phyloP scores from a whole-genome alignment of 768 basidiomycete genomes.

The Kwoniella heveanensis region DNA sequence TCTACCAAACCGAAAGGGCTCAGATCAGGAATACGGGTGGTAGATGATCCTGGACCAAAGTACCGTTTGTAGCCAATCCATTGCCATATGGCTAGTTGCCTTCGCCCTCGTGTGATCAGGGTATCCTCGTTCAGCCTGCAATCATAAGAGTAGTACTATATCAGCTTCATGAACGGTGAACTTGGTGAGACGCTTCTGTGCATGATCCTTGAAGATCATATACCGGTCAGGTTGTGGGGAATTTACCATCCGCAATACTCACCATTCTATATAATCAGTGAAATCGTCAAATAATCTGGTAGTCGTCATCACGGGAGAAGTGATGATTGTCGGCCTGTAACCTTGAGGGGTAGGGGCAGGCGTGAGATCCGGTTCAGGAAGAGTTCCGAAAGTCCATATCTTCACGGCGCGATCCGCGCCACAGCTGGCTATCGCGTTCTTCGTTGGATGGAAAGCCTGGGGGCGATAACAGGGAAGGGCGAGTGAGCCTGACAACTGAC shows the following conservation, averaged over 20 bases:
- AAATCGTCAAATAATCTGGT: slow-evolving; percentile 22
- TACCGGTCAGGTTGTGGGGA: no score
- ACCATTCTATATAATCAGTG: slow-evolving; percentile 35
- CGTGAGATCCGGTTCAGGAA: slow-evolving; percentile 10
- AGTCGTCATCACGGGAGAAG: slow-evolving; percentile 33
- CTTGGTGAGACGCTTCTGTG: neutral
- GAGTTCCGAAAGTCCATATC: slow-evolving; percentile 32
- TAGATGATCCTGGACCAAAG: slow-evolving; percentile 2
- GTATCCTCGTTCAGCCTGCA: slow-evolving; percentile 28
- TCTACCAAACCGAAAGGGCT: slow-evolving; percentile 11
- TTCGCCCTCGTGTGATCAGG: slow-evolving; percentile 18
- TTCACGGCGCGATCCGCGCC: slow-evolving; percentile 30
- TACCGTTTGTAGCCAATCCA: slow-evolving; percentile 30
- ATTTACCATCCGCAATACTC: no score
- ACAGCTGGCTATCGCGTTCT: slow-evolving; percentile 24
- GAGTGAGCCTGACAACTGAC: neutral
- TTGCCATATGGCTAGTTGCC: slow-evolving; percentile 28
- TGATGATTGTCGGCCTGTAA: slow-evolving; percentile 30
- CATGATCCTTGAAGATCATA: no score
- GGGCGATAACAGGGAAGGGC: neutral
- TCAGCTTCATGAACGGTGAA: neutral
- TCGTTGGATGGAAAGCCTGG: slow-evolving; percentile 29
- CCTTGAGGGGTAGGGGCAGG: slow-evolving; percentile 18
- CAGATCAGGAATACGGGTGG: slow-evolving; percentile 1
- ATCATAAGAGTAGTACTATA: no score